Conservation (phyloP, 371 early-diverging fungal genomes). For the Zychaea mexicana region DNA sequence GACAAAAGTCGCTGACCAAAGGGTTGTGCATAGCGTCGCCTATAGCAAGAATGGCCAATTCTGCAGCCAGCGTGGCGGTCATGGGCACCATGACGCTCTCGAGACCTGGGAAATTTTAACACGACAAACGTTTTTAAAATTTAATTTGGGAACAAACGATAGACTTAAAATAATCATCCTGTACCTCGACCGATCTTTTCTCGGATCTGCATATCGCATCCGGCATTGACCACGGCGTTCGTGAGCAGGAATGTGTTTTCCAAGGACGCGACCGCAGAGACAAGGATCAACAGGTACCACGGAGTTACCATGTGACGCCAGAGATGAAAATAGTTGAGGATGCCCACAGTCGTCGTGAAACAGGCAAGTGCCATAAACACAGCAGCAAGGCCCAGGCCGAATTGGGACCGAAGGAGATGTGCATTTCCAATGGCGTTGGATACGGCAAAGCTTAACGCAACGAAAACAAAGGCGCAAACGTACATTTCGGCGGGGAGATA, state of each 20-base stretch:
- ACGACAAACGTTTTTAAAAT: neutral
- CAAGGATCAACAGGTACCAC: constrained; percentile 65
- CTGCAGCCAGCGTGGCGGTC: constrained; percentile 56
- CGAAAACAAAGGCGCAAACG: constrained; percentile 47
- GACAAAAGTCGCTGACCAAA: constrained; percentile 71
- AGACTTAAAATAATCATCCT: neutral
- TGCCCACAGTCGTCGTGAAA: constrained; percentile 27
- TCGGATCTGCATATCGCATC: constrained; percentile 65
- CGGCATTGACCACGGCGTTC: constrained; percentile 67
- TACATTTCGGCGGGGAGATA: constrained; percentile 14
- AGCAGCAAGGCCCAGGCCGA: constrained; percentile 68
- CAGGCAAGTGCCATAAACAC: constrained; percentile 42
- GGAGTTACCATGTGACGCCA: constrained; percentile 13
- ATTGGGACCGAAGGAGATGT: constrained; percentile 73
- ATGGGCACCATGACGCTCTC: constrained; percentile 65
- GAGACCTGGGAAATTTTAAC: constrained; percentile 36
- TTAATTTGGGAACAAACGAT: too few relatives aligned
- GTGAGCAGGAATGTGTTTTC: constrained; percentile 76
- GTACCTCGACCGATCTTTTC: constrained; percentile 71
- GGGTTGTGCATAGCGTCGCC: constrained; percentile 60
- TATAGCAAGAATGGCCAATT: constrained; percentile 53
- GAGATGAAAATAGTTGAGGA: constrained; percentile 21
- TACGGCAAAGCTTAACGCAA: constrained; percentile 63
- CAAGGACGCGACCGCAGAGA: constrained; percentile 69
- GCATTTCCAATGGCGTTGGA: constrained; percentile 61